A percentile compares a stretch with the other conserved stretches of the same genome.
phyloP scores from a whole-genome alignment of 345 rosid genomes.

The Salix viminalis region DNA sequence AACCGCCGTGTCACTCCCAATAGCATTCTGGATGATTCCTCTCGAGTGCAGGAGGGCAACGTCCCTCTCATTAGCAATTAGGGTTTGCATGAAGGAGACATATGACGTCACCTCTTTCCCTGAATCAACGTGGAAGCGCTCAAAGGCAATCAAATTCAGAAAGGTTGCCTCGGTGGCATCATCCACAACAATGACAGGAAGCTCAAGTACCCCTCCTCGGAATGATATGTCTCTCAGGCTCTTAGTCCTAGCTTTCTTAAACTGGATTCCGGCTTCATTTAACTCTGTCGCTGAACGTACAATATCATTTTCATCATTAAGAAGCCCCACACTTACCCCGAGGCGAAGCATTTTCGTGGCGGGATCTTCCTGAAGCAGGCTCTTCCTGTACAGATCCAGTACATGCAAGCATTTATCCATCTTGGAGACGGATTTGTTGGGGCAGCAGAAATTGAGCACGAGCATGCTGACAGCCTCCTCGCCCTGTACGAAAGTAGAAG shows the following conservation, averaged over 20 bases:
- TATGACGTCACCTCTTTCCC: conserved; percentile 42
- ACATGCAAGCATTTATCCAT: conserved; percentile 38
- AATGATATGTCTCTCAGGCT: conserved; percentile 43
- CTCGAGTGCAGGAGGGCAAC: conserved; percentile 36
- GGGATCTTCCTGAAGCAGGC: conserved; percentile 14
- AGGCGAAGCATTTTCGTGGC: neutral
- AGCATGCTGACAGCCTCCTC: conserved; percentile 30
- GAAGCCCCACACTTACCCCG: neutral
- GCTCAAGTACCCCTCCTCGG: conserved; percentile 26
- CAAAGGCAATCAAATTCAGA: conserved; percentile 42
- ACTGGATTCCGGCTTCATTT: conserved; percentile 35
- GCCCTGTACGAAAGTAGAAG: conserved; percentile 20
- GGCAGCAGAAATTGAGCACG: conserved; percentile 34
- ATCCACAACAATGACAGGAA: conserved; percentile 29
- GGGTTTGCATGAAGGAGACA: conserved; percentile 44
- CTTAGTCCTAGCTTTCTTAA: conserved; percentile 21
- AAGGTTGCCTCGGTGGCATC: conserved; percentile 30
- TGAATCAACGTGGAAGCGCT: conserved; percentile 37
- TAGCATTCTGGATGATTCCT: conserved; percentile 43
- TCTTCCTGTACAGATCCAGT: conserved; percentile 34
- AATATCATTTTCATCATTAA: conserved; percentile 11
- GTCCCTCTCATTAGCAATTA: conserved; percentile 41
- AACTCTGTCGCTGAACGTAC: conserved; percentile 43
- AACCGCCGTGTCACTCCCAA: conserved; percentile 47
- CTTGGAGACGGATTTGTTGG: neutral